Conservation (phyloP, 306 rosid genomes). For the Cucurbita argyrosperma region DNA sequence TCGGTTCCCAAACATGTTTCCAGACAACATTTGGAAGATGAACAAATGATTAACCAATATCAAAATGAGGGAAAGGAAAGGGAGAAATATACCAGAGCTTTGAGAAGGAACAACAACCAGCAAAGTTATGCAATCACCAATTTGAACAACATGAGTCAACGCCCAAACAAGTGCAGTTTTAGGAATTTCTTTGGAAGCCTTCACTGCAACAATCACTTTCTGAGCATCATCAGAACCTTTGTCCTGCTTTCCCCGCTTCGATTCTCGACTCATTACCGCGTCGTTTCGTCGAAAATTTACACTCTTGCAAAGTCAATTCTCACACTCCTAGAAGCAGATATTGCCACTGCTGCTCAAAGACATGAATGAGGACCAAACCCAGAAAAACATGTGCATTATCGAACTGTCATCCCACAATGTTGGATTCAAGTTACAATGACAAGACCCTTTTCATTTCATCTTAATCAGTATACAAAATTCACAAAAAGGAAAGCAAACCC, state of each 20-base stretch:
- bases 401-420: constrained; percentile 23
- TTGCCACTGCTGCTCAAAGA: background rate
- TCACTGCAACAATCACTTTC: constrained; percentile 92
- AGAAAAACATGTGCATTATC: constrained; percentile 18
- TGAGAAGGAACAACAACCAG: constrained; percentile 89
- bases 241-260: constrained; percentile 64
- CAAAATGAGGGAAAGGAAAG: background rate
- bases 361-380: constrained; percentile 6
- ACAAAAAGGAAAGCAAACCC: constrained; percentile 15
- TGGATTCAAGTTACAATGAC: constrained; percentile 20
- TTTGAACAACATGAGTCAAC: constrained; percentile 92
- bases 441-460: constrained; percentile 19
- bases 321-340: constrained; percentile 25
- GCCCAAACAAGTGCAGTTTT: constrained; percentile 94
- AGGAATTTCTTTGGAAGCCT: constrained; percentile 86
- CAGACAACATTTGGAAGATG: background rate
- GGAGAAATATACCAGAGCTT: constrained; percentile 45
- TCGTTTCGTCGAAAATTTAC: background rate
- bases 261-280: constrained; percentile 51
- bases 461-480: background rate
- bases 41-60: background rate
- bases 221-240: constrained; percentile 58
- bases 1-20: background rate
- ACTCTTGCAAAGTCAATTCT: constrained; percentile 19
- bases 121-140: constrained; percentile 87